Evolutionary conservation across 225 moss, liverwort and hornwort genomes (phyloP), one percentile per base, ranked within the genome.

Genomic region (Pleurozium schreberi): DNA sequence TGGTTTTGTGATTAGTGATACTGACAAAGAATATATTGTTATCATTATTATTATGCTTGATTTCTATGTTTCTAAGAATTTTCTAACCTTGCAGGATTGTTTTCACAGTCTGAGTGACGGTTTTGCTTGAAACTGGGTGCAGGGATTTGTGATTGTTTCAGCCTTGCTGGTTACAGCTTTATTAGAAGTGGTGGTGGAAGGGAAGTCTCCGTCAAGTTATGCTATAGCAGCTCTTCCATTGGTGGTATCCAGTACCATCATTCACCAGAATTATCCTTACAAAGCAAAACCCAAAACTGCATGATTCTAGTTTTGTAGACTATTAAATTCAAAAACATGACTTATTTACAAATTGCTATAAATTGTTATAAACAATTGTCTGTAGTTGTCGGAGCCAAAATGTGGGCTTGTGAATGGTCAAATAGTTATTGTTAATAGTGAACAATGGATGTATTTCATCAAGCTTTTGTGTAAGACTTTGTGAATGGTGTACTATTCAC

Each of bases 111-210:
- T 93, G 85, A n/a, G n/a, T n/a, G n/a, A 90, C 50, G 38, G 57
- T 69, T 86, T 80, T 75, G 58, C 49, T 69, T 57, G 76, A 90
- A 75, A 69, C 75, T 91, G 42, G 55, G 17, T 90, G 92, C 93
- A 96, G 97, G 99, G 99, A 57, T 99, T 97, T 93, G 97, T 97
- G 78, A 93, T 99, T 75, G 99, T 99, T 80, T 96, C 95, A 86
- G 99, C 96, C 64, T 89, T 99, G 89, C 91, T 99, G n/a, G 97
- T 99, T 76, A 97, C 99, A 69, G 97, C 99, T 79, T 77, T 92
- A 79, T 87, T 99, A 87, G 97, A 99, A 92, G 95, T 96, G 78
- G 85, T 96, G 71, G 90, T 97, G 45, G 95, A 99, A 87, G 95
- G 96, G 88, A 89, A 91, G 79, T 78, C 94, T 83, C 96, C 96